Conservation (phyloP, 139 green algal genomes). For the Spirogloea muscicola region DNA sequence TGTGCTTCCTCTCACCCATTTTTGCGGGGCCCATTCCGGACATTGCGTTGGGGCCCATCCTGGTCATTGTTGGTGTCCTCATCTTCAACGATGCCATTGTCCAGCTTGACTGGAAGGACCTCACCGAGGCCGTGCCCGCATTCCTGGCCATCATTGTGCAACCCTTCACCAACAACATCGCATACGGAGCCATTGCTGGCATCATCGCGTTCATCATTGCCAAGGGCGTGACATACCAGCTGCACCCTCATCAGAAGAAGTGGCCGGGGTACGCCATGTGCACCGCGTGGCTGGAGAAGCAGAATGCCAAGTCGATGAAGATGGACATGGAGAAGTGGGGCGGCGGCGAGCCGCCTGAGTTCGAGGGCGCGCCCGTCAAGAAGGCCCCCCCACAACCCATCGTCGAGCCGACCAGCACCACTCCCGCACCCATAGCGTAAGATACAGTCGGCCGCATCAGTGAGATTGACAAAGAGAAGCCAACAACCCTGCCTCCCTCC, state of each 20-base stretch:
- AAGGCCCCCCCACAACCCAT: too few species aligned
- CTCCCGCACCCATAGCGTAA: too few species aligned
- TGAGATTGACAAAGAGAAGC: too few species aligned
- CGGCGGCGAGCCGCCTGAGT: too few species aligned
- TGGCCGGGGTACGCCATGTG: constrained; percentile 3
- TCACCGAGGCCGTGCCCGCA: constrained; percentile 60
- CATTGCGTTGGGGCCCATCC: constrained; percentile 73
- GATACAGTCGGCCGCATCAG: too few species aligned
- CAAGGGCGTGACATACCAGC: constrained; percentile 22
- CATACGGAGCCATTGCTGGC: constrained; percentile 53
- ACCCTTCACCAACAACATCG: constrained; percentile 71
- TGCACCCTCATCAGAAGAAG: constrained; percentile 4
- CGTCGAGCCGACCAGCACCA: too few species aligned
- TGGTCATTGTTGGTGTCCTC: constrained; percentile 69
- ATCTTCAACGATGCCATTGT: constrained; percentile 47
- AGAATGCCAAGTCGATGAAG: constrained; percentile 8
- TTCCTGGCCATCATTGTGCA: constrained; percentile 77
- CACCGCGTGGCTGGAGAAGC: constrained; percentile 4
- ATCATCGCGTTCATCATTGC: constrained; percentile 11
- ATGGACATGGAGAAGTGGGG: constrained; percentile 7
- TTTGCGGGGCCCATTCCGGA: constrained; percentile 73
- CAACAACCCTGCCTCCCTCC: too few species aligned
- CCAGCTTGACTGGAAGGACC: constrained; percentile 62
- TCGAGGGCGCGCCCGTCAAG: too few species aligned
- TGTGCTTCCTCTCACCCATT: constrained; percentile 81